Evolutionary conservation across 139 green algal genomes (phyloP), one percentile per base, ranked within the genome.

Genomic region (Penium margaritaceum): DNA sequence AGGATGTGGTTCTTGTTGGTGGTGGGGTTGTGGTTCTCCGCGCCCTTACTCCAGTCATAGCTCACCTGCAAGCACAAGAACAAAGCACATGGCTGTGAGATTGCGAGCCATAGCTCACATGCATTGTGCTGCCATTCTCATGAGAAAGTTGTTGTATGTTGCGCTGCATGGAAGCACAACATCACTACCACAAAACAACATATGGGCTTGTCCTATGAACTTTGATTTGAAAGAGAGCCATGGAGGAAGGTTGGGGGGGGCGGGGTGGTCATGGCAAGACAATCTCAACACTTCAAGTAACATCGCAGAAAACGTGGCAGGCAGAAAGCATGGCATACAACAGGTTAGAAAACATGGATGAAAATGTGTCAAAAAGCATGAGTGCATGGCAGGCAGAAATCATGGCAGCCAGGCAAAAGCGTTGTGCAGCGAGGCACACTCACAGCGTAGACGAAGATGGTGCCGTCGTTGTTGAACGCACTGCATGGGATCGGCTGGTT

Each of bases 21-120:
- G 5, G 74, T 5, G 1, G 91, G 89, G 60, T 86, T 83, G 58
- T 86, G 70, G 65, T 92, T 88, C 37, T 88, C 78, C 75, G 89
- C 89, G 2, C 92, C 92, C 37, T 84, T 85, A 60, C 81, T 90
- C 92, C 92, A 97, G 71, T 97, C 92, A 75, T 97, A 97, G 51
- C 58, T 78, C 63, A 80, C 78, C 55, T 78, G 37, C 41, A 29
- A 24, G 19, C 67, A 70, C 12, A 60, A 32, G 51, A 5, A 27
- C 12, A 21, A 51, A 12, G 41, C 9, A 9, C 9, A 51, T 51
- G 41, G 41, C 41, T 21, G 41, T 51, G 41, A 51, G 9, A 51
- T 51, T 21, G 41, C 41, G 12, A 51, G 9, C 41, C 9, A 9
- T 51, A 51, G 41, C 41, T 12, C 41, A 12, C 41, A 51, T n/a